Conservation (phyloP, 2,329 filamentous ascomycete species). For the Boeremia lycopersici region DNA sequence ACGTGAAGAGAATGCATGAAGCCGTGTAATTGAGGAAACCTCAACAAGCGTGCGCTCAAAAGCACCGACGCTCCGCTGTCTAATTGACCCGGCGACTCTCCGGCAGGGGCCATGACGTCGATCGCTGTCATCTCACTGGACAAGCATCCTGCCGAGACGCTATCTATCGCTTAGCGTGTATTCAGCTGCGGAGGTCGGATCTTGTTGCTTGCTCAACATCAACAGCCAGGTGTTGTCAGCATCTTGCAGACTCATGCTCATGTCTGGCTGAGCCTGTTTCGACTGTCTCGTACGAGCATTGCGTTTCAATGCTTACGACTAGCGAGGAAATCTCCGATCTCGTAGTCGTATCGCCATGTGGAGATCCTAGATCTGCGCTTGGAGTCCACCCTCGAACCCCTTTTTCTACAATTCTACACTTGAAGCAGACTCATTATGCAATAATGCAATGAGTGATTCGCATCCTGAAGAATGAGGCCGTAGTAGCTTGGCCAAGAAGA, state of each 20-base stretch:
- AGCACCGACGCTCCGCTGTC: constrained; percentile 22
- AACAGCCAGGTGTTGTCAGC: neutral
- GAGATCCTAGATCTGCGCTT: too few relatives aligned
- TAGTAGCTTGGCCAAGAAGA: too few relatives aligned
- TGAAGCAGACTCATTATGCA: too few relatives aligned
- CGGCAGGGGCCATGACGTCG: constrained; percentile 19
- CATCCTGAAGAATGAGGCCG: too few relatives aligned
- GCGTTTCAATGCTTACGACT: too few relatives aligned
- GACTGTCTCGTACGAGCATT: neutral
- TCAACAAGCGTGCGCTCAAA: constrained; percentile 10
- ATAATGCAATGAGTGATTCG: too few relatives aligned
- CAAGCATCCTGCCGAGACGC: constrained; percentile 2
- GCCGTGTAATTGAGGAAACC: neutral
- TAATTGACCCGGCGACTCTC: constrained; percentile 2
- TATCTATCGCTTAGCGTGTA: constrained; percentile 8
- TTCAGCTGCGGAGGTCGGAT: constrained; percentile 2
- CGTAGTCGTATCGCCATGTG: too few relatives aligned
- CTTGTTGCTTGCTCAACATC: neutral
- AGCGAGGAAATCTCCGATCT: too few relatives aligned
- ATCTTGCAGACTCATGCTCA: neutral
- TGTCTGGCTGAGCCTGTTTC: neutral
- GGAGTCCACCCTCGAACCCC: too few relatives aligned
- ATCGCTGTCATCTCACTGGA: constrained; percentile 2
- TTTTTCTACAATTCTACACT: too few relatives aligned
- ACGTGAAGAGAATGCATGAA: neutral